Evolutionary conservation across 2,329 filamentous ascomycete genomes (phyloP), one percentile per base, ranked within the genome.

Genomic region (Cadophora sp.): DNA sequence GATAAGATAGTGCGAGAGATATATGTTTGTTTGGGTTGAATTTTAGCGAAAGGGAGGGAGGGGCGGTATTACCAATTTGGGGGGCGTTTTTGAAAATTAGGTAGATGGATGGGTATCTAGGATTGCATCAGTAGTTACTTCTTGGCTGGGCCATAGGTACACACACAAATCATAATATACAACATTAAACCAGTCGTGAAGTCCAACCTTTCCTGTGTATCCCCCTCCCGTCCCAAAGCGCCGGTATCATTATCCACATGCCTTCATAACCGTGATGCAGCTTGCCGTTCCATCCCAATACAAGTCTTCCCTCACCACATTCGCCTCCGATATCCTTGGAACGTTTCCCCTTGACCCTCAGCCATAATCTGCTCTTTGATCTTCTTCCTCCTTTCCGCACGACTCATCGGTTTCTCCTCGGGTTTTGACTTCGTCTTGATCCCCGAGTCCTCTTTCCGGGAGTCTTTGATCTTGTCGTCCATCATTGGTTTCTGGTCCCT

Each of bases 311-410:
- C n/a, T 66, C 53, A 88, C 81, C 83, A 87, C 69, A 87, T 77
- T 59, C 87, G 78, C 56, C 86, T 81, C 73, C 87, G 85, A 72
- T 87, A 87, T 68, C 84, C 27, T 82, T 78, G 71, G 47, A 72
- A 70, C 11, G 64, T 16, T 79, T 83, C 75, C 79, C 78, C 73
- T 81, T 82, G 75, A 77, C 78, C 68, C 20, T 70, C 71, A 18
- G 70, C 69, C 43, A 76, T 47, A 20, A 89, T 83, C 72, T 89
- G 86, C 68, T 86, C 83, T 74, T 86, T 87, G 73, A 89, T 89
- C 71, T 82, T 79, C 74, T 80, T 80, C 72, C 87, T 81, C 72
- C 87, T 82, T 77, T 74, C 73, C 22, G 75, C 74, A 62, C 68
- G 62, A 68, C 73, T 76, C 36, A 75, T 20, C 7, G 67, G 68